Evolutionary conservation across 129 eudicot species (phyloP).

Genomic region (Lactuca saligna): DNA sequence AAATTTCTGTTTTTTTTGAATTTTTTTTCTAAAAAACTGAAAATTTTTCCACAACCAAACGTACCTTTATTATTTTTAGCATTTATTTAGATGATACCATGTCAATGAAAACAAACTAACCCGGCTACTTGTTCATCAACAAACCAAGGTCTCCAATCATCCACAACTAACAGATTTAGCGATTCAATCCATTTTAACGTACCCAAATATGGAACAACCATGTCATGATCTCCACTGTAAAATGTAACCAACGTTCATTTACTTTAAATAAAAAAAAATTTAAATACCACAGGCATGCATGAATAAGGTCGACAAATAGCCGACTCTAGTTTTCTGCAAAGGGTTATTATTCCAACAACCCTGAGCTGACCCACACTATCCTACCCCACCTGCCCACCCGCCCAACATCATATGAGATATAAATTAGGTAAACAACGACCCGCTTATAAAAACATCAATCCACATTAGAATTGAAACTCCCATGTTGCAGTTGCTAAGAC

Average conservation of each 20-base stretch:
- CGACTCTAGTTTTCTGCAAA: not conserved
- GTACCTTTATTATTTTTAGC: not conserved
- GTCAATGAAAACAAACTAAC: not conserved
- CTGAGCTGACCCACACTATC: no score
- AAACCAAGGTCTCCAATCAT: not conserved
- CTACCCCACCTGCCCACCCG: no score
- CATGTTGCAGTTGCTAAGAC: no score
- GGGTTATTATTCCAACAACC: no score
- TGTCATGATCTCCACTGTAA: slow-evolving; percentile 24
- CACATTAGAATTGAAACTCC: no score
- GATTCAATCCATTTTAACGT: not conserved
- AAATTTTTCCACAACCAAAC: no score
- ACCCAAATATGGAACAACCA: slow-evolving; percentile 8
- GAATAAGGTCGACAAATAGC: not conserved
- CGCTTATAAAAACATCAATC: no score
- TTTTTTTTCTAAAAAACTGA: no score
- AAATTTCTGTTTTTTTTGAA: no score
- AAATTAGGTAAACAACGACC: no score
- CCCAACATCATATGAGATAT: no score
- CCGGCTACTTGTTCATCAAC: slow-evolving; percentile 22
- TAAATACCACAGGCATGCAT: not conserved
- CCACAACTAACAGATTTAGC: not conserved
- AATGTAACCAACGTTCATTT: not conserved
- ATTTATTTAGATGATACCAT: not conserved
- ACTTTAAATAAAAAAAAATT: not conserved